Evolutionary conservation across 2,329 filamentous ascomycete genomes (phyloP), one percentile per base, ranked within the genome.

Genomic region (Colletotrichum sublineola): DNA sequence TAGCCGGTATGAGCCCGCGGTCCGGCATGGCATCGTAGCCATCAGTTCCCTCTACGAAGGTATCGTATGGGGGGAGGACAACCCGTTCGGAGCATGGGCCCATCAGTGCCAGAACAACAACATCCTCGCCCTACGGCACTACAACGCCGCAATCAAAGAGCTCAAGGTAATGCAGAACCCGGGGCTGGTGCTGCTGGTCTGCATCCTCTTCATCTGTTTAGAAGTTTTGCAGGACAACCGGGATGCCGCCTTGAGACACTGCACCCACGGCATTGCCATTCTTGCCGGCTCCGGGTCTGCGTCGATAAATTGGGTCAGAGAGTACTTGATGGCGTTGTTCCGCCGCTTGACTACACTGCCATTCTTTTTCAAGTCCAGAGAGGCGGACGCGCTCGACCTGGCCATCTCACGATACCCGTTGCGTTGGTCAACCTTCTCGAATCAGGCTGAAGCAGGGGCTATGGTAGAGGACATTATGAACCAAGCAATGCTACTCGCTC

Each of bases 131-230:
- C 33, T 74, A 29, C 80, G 80, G 63, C 76, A 80, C 1, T 75
- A 76, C 53, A 76, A 79, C 15, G 75, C 80, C 76, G 76, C 80
- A 70, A 72, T 73, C 7, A 64, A 57, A 4, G 38, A 73, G 29
- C 40, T 74, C 14, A 77, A 79, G 38, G 77, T 78, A 1, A 79
- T 81, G 29, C 20, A 58, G 38, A 64, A 67, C 48, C 50, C 63
- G 71, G 36, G 75, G 74, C 1, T 82, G 0, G 79, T 80, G 0
- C 75, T 88, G 20, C 78, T 87, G 5, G 84, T 84, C 5, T 88
- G 86, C 72, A 77, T 87, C 0, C 78, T 89, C 33, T 87, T 88
- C 69, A 84, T 86, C 31, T 87, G 86, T 73, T 84, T 89, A 63
- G 88, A 89, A 76, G 85, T 86, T 73, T 79, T 89, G 65, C 86